Conservation (phyloP, 306 rosid species). For the Malus sylvestris region DNA sequence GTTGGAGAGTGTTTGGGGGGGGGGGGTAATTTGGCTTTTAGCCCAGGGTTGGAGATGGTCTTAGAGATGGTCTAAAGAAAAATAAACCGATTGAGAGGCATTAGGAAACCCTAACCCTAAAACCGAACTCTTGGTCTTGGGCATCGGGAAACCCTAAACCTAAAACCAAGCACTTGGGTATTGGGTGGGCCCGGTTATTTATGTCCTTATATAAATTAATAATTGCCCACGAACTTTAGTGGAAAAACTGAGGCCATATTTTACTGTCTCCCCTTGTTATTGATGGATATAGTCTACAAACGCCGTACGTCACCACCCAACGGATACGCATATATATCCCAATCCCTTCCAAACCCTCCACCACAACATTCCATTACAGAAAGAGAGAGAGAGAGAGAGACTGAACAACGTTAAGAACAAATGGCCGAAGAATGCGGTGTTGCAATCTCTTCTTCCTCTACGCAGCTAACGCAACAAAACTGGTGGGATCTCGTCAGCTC, state of each 20-base stretch:
- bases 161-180: constrained; percentile 18
- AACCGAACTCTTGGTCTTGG: constrained; percentile 17
- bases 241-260: constrained; percentile 72
- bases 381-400: not conserved
- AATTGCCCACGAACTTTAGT: constrained; percentile 79
- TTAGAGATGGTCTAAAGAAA: not conserved
- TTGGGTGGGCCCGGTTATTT: constrained; percentile 33
- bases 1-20: too few relatives aligned
- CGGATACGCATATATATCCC: constrained; percentile 19
- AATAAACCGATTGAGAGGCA: not conserved
- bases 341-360: constrained; percentile 7
- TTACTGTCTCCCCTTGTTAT: constrained; percentile 65
- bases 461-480: constrained; percentile 28
- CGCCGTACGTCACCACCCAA: constrained; percentile 41
- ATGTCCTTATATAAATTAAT: constrained; percentile 31
- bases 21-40: too few relatives aligned
- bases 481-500: constrained; percentile 68
- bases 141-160: not conserved
- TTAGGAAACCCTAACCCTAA: constrained; percentile 8
- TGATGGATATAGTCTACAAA: constrained; percentile 34
- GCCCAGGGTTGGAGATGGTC: too few relatives aligned
- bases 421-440: constrained; percentile 71
- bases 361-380: not conserved
- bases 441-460: constrained; percentile 31
- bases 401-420: not conserved